Evolutionary conservation across 768 basidiomycete genomes (phyloP), one percentile per base, ranked within the genome.

Genomic region (Tylopilus rubrobrunneus): DNA sequence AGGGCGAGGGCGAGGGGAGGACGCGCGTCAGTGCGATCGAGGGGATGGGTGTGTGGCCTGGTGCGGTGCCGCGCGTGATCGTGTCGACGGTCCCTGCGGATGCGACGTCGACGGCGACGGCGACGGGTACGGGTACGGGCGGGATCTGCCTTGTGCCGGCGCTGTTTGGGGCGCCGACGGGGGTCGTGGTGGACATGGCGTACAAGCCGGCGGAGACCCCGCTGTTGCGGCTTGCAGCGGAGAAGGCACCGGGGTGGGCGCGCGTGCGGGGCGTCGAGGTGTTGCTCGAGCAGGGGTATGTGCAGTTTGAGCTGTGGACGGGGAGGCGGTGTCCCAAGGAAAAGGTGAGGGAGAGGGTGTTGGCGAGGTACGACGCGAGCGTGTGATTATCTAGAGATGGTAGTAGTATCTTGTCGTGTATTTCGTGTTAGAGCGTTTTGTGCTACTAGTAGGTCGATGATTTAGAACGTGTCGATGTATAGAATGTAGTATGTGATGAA

Each of bases 141-240:
- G 71, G 74, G 11, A 70, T 91, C 17, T 68, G 74, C 36, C 74
- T 95, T 12, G 78, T 88, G 3, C 52, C 59, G 8, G 71, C 75
- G 12, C 64, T 97, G 21, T 87, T 92, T 59, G 67, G 71, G 0
- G 74, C 74, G 1, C 74, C 77, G n/a, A 87, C 86, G 1, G 84
- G 84, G 3, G 80, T 89, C 3, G 86, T 94, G 11, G 78, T 98
- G 11, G 97, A 99, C 62, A 89, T 97, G 87, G 93, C 95, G 19
- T 98, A 98, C 69, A 86, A 86, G 61, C 97, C 95, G 0, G 81
- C 86, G 4, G 79, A 84, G 60, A 98, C 96, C 14, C 86, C 94
- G 0, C 69, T 99, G 51, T 71, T 98, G 25, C 66, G 68, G 49
- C 70, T 96, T 14, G 94, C 92, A 5, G 76, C 78, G 60, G 63